These are phyloP conservation scores for Rubia occidens DNA, from an alignment of 305 asterid genomes.

Conservation along the genomic window DNA sequence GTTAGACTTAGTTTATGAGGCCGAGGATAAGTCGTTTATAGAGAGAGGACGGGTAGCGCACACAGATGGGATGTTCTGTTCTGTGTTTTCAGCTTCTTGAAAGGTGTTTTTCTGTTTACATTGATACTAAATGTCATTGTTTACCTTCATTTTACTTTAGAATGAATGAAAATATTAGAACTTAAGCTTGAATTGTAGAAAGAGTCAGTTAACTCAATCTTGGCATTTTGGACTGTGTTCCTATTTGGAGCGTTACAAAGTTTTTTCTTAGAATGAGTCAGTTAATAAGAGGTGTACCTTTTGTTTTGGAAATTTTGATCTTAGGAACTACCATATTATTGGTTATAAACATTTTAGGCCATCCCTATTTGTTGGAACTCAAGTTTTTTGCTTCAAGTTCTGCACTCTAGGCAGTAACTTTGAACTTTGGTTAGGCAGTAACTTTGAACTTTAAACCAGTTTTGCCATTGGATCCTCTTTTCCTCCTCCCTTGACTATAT, in stretches of 20 bases:
- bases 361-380: conserved; percentile 14
- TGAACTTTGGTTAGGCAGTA: too few species aligned
- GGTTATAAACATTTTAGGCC: conserved; percentile 11
- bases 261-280: conserved; percentile 27
- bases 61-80: background rate
- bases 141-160: too few species aligned
- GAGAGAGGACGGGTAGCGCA: background rate
- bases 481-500: too few species aligned
- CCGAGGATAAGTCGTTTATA: background rate
- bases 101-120: background rate
- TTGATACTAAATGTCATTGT: too few species aligned
- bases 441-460: too few species aligned
- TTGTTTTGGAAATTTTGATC: conserved; percentile 12
- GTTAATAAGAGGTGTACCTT: conserved; percentile 10
- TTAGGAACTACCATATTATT: conserved; percentile 21
- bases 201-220: background rate
- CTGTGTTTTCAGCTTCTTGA: background rate
- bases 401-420: too few species aligned
- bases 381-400: too few species aligned
- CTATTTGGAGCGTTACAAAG: conserved; percentile 19
- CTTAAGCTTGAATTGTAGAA: background rate
- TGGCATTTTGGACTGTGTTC: conserved; percentile 14
- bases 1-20: background rate
- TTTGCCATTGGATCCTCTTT: too few species aligned
- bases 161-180: too few species aligned